Conservation (phyloP, 805 yeast species). For the Candida vaughaniae region DNA sequence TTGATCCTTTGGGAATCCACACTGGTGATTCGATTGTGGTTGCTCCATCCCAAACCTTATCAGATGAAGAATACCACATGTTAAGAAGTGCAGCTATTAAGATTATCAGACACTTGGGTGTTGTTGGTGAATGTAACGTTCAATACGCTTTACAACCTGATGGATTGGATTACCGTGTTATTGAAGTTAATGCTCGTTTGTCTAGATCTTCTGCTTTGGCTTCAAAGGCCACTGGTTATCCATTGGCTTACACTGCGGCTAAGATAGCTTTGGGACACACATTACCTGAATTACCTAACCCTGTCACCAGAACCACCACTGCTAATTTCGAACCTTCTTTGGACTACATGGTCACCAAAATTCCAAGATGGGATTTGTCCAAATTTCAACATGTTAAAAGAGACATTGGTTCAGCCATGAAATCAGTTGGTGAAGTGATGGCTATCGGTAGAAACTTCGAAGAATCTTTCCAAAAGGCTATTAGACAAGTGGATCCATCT, state of each 20-base stretch:
- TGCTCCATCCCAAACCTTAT: slow-evolving; percentile 96
- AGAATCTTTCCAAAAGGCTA: slow-evolving; percentile 97
- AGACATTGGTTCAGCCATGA: slow-evolving; percentile 94
- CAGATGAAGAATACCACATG: slow-evolving; percentile 98
- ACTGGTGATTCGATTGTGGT: slow-evolving; percentile 99
- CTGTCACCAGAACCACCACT: slow-evolving; percentile 91
- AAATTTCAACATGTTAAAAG: slow-evolving; percentile 95
- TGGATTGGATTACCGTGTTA: slow-evolving; percentile 93
- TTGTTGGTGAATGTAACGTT: slow-evolving; percentile 98
- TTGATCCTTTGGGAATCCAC: slow-evolving; percentile 97
- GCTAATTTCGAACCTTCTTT: slow-evolving; percentile 97
- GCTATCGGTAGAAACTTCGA: slow-evolving; percentile 95
- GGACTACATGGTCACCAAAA: slow-evolving; percentile 95
- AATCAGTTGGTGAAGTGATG: slow-evolving; percentile 99
- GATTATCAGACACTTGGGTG: slow-evolving; percentile 95
- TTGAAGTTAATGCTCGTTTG: slow-evolving; percentile 96
- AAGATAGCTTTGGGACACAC: slow-evolving; percentile 94
- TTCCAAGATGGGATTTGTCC: slow-evolving; percentile 97
- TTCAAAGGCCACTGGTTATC: slow-evolving; percentile 98
- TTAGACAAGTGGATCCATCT: slow-evolving; percentile 92
- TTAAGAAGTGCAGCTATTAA: slow-evolving; percentile 96
- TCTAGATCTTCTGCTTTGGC: slow-evolving; percentile 99
- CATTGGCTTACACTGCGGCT: slow-evolving; percentile 97
- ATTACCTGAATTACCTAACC: slow-evolving; percentile 90
- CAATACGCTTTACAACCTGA: slow-evolving; percentile 97